Conservation (phyloP, 1,139 yeast species). For the Diutina sp. region DNA sequence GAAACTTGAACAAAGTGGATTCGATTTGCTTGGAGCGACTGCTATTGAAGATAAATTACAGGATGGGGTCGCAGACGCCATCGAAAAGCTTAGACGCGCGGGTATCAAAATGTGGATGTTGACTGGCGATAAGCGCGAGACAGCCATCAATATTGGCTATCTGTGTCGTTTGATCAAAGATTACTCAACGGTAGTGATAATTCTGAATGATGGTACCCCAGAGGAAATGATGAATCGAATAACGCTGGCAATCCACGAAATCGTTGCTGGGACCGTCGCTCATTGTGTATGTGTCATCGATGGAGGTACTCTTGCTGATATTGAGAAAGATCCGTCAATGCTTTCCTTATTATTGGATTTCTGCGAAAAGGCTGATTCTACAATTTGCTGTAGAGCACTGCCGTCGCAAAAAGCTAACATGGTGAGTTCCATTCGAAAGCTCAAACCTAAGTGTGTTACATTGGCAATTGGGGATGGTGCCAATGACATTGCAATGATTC, state of each 20-base stretch:
- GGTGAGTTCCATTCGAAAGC: conserved; percentile 64
- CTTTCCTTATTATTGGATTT: conserved; percentile 70
- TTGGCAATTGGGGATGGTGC: conserved; percentile 99
- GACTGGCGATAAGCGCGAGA: conserved; percentile 95
- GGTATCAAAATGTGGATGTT: conserved; percentile 96
- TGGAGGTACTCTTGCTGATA: conserved; percentile 64
- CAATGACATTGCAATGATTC: conserved; percentile 97
- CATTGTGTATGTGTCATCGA: conserved; percentile 92
- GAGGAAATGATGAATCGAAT: conserved; percentile 41
- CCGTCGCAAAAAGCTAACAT: conserved; percentile 92
- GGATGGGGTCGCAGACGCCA: conserved; percentile 90
- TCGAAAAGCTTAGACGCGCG: conserved; percentile 83
- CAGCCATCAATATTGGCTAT: conserved; percentile 94
- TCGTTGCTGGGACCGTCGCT: conserved; percentile 63
- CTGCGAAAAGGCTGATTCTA: conserved; percentile 81
- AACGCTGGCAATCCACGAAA: conserved; percentile 45
- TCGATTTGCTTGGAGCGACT: conserved; percentile 78
- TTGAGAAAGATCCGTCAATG: conserved; percentile 61
- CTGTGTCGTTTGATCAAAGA: conserved; percentile 89
- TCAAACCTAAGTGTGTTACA: conserved; percentile 60
- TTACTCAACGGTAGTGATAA: conserved; percentile 75
- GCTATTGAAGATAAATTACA: conserved; percentile 97
- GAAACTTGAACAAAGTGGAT: conserved; percentile 41
- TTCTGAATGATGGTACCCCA: conserved; percentile 45
- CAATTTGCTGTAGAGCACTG: conserved; percentile 90